These are phyloP conservation scores for Rubia tinctorum DNA, from an alignment of 305 asterid species.

Conservation along the genomic window DNA sequence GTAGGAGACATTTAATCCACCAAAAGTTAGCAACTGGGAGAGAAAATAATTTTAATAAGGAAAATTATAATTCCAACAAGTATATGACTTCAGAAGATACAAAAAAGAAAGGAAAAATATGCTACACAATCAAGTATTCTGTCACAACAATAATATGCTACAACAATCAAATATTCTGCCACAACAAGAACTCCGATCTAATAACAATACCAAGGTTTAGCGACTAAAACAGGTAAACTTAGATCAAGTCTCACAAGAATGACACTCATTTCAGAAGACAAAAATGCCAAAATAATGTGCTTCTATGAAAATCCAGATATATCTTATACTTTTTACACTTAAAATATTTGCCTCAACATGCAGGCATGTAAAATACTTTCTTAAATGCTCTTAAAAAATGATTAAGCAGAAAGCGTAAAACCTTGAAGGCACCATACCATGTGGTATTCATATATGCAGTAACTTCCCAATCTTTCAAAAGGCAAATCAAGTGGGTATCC, in stretches of 20 bases:
- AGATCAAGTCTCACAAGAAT: neutral
- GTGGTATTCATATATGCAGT: conserved; percentile 98
- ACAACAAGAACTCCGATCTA: too few species aligned
- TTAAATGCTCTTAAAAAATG: neutral
- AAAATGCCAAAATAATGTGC: neutral
- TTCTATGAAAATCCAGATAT: neutral
- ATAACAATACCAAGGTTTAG: too few species aligned
- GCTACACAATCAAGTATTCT: too few species aligned
- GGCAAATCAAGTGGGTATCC: conserved; percentile 99
- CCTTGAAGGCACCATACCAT: conserved; percentile 51
- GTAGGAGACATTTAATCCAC: too few species aligned
- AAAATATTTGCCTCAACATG: neutral
- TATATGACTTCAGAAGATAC: too few species aligned
- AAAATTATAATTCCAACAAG: too few species aligned
- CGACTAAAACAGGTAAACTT: neutral
- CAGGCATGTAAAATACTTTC: neutral
- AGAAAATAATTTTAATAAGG: too few species aligned
- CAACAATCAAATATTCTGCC: too few species aligned
- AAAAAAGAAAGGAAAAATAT: too few species aligned
- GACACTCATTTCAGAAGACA: neutral
- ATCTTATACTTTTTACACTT: neutral
- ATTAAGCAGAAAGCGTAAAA: neutral
- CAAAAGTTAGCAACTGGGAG: too few species aligned
- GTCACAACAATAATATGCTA: too few species aligned
- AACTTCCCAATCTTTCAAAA: conserved; percentile 98